Base-by-base conservation (phyloP, 805 yeast species). In the Citeromyces matritensis region DNA sequence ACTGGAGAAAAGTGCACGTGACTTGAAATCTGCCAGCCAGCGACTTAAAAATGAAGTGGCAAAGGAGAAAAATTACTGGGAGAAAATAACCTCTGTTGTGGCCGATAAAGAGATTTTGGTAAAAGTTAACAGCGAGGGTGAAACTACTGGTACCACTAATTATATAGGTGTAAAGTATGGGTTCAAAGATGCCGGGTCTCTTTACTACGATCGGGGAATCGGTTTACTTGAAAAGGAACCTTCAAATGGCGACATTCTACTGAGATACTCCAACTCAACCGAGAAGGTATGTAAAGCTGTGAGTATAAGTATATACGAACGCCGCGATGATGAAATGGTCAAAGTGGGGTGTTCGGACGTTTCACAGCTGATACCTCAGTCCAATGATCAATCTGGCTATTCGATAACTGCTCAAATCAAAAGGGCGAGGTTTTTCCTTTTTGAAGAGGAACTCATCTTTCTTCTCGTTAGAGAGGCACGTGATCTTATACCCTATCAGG, bases 111-210 rank as follows among this genome's bases (percentile, higher is more conserved):
- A 82, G 45, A 72, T 74, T 1, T 49, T 86, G 9, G 74, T 77
- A 44, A 81, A 79, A 41, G 62, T 76, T 15, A 63, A 73, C 33
- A 75, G 69, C 34, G 73, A 72, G 6, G 60, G 63, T 8, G 52
- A 65, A 0, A 61, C 71, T 9, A 67, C 72, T 5, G 49, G 63
- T 0, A 60, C 71, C 12, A 67, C 71, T 7, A 57, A 56, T 35
- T 57, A 63, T 2, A 63, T 86, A 27, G 93, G 88, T 4, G 78
- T 88, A 24, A 83, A 81, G 43, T 91, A 80, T 46, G 97, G 97
- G 0, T 88, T 70, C 55, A 86, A 79, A 11, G 96, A 86, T 50
- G 73, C 94, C 0, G 98, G 97, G 0, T 81, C 94, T 1, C 68
- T 60, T 13, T 83, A 71, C 43, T 53, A 52, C 34, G 86, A 82